phyloP scores from a whole-genome alignment of 2,329 filamentous ascomycete species.

The Diplodia sapinea region DNA sequence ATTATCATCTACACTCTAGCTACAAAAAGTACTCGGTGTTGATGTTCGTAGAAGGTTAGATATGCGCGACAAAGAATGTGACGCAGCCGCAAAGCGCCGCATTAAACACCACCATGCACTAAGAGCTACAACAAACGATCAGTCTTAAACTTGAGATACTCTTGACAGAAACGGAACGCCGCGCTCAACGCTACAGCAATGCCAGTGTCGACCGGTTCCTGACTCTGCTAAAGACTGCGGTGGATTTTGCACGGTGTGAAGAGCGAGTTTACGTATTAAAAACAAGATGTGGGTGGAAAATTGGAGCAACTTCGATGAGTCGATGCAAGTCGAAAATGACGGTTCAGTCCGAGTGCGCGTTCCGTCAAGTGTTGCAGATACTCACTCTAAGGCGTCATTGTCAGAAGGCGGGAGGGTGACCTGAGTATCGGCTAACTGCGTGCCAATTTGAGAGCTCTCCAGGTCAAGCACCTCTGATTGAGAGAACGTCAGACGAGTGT shows the following conservation, averaged over 20 bases:
- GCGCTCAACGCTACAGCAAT: too few relatives aligned
- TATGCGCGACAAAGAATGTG: neutral
- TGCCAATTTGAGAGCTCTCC: neutral
- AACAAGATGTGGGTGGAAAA: neutral
- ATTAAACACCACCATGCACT: too few relatives aligned
- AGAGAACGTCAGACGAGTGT: slow-evolving; percentile 5
- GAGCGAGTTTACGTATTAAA: neutral
- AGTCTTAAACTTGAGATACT: too few relatives aligned
- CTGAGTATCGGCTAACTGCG: neutral
- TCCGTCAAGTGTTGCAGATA: too few relatives aligned
- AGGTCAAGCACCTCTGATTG: neutral
- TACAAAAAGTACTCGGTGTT: neutral
- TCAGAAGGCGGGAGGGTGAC: neutral
- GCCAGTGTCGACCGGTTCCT: too few relatives aligned
- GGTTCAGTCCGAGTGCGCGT: neutral
- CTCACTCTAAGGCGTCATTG: neutral
- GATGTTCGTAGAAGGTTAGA: neutral
- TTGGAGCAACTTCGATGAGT: neutral
- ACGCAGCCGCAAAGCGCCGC: neutral
- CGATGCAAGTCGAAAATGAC: neutral
- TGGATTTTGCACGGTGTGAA: neutral
- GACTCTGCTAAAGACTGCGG: neutral
- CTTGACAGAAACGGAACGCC: too few relatives aligned
- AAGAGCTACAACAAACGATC: too few relatives aligned
- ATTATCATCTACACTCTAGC: neutral